These are phyloP conservation scores for Thamnidium elegans DNA, from an alignment of 192 early-diverging fungal species.

Conservation along the genomic window DNA sequence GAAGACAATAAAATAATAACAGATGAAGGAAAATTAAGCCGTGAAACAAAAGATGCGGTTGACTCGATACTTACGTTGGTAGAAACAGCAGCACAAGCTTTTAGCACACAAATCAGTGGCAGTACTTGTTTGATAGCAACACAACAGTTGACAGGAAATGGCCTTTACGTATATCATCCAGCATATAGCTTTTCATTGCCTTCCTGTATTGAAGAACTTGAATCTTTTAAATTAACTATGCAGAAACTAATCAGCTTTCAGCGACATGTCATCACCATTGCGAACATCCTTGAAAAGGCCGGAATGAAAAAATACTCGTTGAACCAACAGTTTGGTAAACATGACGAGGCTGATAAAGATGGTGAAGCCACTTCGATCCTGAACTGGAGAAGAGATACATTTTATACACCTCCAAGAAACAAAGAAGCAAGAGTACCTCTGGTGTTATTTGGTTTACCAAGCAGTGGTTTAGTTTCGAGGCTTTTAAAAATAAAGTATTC, in stretches of 20 bases:
- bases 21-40: slow-evolving; percentile 12
- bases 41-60: slow-evolving; percentile 17
- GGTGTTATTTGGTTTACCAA: slow-evolving; percentile 20
- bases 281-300: slow-evolving; percentile 19
- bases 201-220: slow-evolving; percentile 21
- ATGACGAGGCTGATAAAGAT: slow-evolving; percentile 22
- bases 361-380: slow-evolving; percentile 16
- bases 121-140: slow-evolving; percentile 21
- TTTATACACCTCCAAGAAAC: slow-evolving; percentile 21
- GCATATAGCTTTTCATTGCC: slow-evolving; percentile 21
- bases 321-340: slow-evolving; percentile 19
- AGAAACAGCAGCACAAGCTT: slow-evolving; percentile 24
- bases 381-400: slow-evolving; percentile 18
- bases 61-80: slow-evolving; percentile 20
- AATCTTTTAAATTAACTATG: slow-evolving; percentile 18
- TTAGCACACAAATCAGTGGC: slow-evolving; percentile 18
- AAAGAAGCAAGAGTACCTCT: slow-evolving; percentile 18
- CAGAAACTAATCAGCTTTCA: slow-evolving; percentile 16
- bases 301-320: slow-evolving; percentile 19
- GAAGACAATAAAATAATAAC: slow-evolving; percentile 17
- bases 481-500: slow-evolving; percentile 16
- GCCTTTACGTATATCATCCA: slow-evolving; percentile 21
- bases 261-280: slow-evolving; percentile 20
- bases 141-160: slow-evolving; percentile 18
- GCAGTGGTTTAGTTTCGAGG: slow-evolving; percentile 18